Conservation (phyloP, 257 asterid genomes). For the Nicotiana tomentosiformis region DNA sequence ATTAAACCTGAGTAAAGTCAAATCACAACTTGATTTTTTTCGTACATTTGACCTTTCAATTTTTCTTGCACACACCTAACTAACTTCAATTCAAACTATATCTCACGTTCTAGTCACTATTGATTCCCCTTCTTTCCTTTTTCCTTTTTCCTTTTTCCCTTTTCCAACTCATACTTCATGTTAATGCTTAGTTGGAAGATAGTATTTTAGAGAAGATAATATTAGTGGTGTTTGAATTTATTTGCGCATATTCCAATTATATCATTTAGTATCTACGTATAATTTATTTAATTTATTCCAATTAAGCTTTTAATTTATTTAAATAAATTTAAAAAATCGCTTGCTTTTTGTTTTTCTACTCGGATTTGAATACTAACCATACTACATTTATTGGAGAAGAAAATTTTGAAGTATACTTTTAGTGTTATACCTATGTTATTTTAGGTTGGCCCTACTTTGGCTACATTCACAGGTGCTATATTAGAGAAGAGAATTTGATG, state of each 20-base stretch:
- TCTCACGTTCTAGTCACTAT: not conserved
- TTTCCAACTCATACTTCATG: not conserved
- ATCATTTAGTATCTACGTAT: too few species aligned
- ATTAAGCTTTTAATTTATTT: too few species aligned
- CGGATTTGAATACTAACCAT: too few species aligned
- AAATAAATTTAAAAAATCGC: too few species aligned
- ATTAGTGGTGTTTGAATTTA: too few species aligned
- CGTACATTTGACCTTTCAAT: too few species aligned
- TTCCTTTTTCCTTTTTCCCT: not conserved
- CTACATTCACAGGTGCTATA: not conserved
- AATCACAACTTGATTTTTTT: too few species aligned
- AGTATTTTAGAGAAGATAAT: too few species aligned
- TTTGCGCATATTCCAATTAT: too few species aligned
- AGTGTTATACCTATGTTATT: not conserved
- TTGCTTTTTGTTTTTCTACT: not conserved
- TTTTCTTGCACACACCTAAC: too few species aligned
- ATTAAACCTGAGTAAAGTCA: too few species aligned
- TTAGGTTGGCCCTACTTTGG: not conserved
- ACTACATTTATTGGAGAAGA: not conserved
- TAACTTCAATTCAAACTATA: not conserved
- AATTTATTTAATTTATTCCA: too few species aligned
- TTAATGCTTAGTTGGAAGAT: not conserved
- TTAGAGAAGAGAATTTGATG: not conserved
- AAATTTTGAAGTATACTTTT: not conserved
- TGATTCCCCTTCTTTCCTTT: not conserved